Evolutionary conservation across 2,329 filamentous ascomycete species (phyloP).

Genomic region (Cyclaneusma minus): DNA sequence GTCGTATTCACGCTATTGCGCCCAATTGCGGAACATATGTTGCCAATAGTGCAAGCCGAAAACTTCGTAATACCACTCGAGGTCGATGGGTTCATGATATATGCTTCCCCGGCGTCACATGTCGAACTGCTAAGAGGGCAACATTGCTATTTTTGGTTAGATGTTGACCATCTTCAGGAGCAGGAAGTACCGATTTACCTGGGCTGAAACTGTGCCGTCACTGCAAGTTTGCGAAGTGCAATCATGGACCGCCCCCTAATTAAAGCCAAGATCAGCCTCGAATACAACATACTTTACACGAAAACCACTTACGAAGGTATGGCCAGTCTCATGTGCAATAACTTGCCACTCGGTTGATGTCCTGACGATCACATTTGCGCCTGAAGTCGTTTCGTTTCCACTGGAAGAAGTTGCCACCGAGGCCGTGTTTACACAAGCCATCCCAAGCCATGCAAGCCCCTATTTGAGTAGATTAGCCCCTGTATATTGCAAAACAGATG

Average conservation of each 20-base stretch:
- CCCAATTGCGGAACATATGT: conserved; percentile 77
- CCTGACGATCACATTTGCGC: conserved; percentile 77
- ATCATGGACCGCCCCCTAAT: conserved; percentile 92
- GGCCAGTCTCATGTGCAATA: conserved; percentile 84
- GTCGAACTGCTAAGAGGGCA: conserved; percentile 55
- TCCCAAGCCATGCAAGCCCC: conserved; percentile 87
- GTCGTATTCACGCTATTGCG: conserved; percentile 58
- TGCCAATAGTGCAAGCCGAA: conserved; percentile 79
- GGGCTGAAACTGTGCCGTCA: conserved; percentile 42
- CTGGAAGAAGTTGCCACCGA: conserved; percentile 32
- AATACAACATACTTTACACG: too few species aligned
- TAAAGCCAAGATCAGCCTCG: too few species aligned
- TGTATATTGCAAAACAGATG: too few species aligned
- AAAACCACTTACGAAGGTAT: too few species aligned
- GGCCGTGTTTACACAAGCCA: conserved; percentile 55
- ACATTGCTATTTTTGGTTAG: conserved; percentile 40
- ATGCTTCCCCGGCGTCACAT: conserved; percentile 66
- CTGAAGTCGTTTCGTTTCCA: conserved; percentile 58
- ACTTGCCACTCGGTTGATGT: conserved; percentile 86
- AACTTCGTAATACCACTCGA: conserved; percentile 58
- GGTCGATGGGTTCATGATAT: conserved; percentile 94
- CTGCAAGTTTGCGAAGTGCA: conserved; percentile 56
- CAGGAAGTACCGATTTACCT: too few species aligned
- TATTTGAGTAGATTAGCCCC: too few species aligned
- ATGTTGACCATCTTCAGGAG: conserved; percentile 20